A percentile compares a stretch with the other conserved stretches of the same genome.
Conservation (phyloP, 352 stramenopile genomes). For the Blastocystis sp. region DNA sequence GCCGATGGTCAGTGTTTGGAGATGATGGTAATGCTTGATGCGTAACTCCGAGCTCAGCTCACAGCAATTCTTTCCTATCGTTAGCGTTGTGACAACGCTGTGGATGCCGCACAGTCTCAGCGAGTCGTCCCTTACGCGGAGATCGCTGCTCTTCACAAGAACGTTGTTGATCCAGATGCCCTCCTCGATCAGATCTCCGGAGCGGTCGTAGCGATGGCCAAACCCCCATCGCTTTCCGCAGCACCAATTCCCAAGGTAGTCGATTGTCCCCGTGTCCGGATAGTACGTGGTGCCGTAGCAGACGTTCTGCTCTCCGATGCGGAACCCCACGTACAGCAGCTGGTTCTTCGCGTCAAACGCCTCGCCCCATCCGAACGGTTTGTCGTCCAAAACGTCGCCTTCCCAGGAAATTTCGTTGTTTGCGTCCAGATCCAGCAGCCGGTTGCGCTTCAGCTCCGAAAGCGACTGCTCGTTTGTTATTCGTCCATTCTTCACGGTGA, state of each 20-base stretch:
- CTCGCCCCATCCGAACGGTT: constrained; percentile 16
- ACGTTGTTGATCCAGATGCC: constrained; percentile 5
- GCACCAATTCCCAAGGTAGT: constrained; percentile 1
- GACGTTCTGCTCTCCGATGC: neutral
- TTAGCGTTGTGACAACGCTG: neutral
- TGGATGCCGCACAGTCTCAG: neutral
- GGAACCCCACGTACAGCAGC: constrained; percentile 10
- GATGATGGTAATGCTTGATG: neutral
- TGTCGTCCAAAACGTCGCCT: neutral
- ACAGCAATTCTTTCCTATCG: neutral
- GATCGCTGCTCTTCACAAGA: neutral
- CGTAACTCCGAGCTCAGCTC: neutral
- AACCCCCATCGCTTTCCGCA: constrained; percentile 13
- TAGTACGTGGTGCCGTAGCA: constrained; percentile 13
- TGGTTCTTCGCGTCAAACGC: constrained; percentile 2
- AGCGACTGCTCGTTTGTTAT: neutral
- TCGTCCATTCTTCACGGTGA: neutral
- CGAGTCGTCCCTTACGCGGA: neutral
- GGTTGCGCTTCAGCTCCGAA: neutral
- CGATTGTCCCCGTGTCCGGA: neutral
- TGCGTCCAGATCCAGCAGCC: neutral
- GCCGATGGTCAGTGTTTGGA: neutral
- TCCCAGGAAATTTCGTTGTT: constrained; percentile 18
- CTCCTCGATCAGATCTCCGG: neutral
- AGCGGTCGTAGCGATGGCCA: neutral